Conservation (phyloP, 805 yeast genomes). For the Jamesozyma hellenica region DNA sequence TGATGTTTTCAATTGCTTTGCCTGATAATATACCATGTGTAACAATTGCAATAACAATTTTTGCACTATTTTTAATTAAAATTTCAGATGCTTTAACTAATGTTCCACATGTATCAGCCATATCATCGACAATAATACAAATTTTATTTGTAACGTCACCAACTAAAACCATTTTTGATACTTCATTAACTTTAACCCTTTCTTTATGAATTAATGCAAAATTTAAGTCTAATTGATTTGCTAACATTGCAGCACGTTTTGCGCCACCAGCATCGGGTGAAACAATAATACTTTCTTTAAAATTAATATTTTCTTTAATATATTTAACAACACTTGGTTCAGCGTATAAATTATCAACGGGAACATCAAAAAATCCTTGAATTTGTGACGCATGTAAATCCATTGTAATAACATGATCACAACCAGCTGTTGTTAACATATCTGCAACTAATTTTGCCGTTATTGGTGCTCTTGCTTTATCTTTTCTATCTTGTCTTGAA, state of each 20-base stretch:
- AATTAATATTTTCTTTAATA: slow-evolving; percentile 50
- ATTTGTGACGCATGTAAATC: slow-evolving; percentile 80
- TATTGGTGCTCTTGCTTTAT: slow-evolving; percentile 74
- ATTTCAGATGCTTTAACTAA: slow-evolving; percentile 74
- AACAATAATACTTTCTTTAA: slow-evolving; percentile 56
- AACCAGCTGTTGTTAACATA: slow-evolving; percentile 72
- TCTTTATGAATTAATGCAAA: slow-evolving; percentile 81
- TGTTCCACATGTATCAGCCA: slow-evolving; percentile 91
- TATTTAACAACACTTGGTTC: slow-evolving; percentile 74
- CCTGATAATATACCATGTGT: slow-evolving; percentile 79
- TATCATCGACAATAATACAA: slow-evolving; percentile 73
- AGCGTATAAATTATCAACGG: slow-evolving; percentile 78
- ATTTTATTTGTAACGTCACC: slow-evolving; percentile 72
- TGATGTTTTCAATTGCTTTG: slow-evolving; percentile 60
- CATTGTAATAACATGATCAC: slow-evolving; percentile 79
- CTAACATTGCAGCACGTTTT: slow-evolving; percentile 73
- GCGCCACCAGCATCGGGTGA: slow-evolving; percentile 92
- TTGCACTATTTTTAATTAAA: slow-evolving; percentile 57
- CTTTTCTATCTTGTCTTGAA: slow-evolving; percentile 80
- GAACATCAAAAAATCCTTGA: slow-evolving; percentile 75
- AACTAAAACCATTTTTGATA: slow-evolving; percentile 71
- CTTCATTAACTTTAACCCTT: slow-evolving; percentile 74
- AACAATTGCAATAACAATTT: slow-evolving; percentile 67
- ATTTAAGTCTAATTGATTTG: slow-evolving; percentile 67
- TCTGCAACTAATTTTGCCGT: slow-evolving; percentile 79